phyloP scores from a whole-genome alignment of 2,329 filamentous ascomycete genomes.

The Diaporthe australafricana region DNA sequence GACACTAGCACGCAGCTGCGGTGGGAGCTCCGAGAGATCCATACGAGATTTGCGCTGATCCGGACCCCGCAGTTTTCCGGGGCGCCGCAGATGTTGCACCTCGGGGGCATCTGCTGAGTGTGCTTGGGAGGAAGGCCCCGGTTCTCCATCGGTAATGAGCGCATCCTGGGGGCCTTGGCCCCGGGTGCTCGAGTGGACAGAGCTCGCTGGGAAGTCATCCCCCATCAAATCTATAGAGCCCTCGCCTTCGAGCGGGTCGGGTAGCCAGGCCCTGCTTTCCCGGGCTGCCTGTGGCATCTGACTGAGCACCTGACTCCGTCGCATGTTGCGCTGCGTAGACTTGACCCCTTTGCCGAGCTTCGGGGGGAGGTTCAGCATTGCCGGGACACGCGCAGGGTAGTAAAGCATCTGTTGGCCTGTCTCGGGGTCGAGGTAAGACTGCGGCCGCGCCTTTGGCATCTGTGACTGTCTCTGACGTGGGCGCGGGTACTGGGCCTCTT shows the following conservation, averaged over 20 bases:
- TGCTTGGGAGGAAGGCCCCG: constrained; percentile 35
- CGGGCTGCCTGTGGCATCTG: constrained; percentile 61
- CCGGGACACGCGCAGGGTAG: constrained; percentile 94
- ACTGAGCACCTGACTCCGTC: constrained; percentile 79
- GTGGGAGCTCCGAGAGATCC: constrained; percentile 71
- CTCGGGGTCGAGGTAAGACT: constrained; percentile 71
- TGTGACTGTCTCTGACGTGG: constrained; percentile 38
- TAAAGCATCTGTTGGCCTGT: constrained; percentile 88
- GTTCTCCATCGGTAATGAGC: constrained; percentile 21
- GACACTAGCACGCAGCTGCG: constrained; percentile 88
- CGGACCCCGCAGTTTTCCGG: constrained; percentile 43
- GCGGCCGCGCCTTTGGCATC: constrained; percentile 53
- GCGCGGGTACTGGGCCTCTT: constrained; percentile 38
- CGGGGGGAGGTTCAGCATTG: constrained; percentile 91
- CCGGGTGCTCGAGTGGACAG: constrained; percentile 23
- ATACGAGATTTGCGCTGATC: constrained; percentile 54
- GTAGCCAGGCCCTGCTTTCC: constrained; percentile 58
- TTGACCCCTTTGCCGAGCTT: constrained; percentile 82
- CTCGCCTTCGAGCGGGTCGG: constrained; percentile 57
- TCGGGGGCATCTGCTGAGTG: constrained; percentile 35
- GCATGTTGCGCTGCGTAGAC: constrained; percentile 69
- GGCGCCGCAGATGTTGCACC: constrained; percentile 44
- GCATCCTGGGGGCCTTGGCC: constrained; percentile 33
- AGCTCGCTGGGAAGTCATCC: constrained; percentile 17
- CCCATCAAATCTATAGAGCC: constrained; percentile 37